These are phyloP conservation scores for Apiospora phragmitis DNA, from an alignment of 2,329 filamentous ascomycete species.

Conservation along the genomic window DNA sequence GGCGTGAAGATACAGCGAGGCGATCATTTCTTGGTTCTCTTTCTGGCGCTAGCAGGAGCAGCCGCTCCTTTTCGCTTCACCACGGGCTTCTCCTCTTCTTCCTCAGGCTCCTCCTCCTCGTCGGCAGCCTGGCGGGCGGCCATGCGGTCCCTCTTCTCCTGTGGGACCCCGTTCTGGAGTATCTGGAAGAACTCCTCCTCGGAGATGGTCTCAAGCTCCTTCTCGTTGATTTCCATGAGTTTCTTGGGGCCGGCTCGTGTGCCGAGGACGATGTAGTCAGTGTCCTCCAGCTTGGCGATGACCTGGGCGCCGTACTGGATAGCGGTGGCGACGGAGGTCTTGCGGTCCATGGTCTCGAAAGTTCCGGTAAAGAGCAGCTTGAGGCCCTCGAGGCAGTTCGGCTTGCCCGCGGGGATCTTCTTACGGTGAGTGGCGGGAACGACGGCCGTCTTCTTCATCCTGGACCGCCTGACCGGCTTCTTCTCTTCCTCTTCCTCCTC, in stretches of 20 bases:
- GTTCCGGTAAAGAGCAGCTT: slow-evolving; percentile 19
- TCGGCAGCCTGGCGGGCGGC: slow-evolving; percentile 13
- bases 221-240: slow-evolving; percentile 16
- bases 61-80: slow-evolving; percentile 7
- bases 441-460: slow-evolving; percentile 16
- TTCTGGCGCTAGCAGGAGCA: slow-evolving; percentile 4
- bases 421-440: slow-evolving; percentile 16
- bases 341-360: slow-evolving; percentile 19
- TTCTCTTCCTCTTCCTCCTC: slow-evolving; percentile 14
- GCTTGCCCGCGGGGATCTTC: slow-evolving; percentile 16
- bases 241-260: slow-evolving; percentile 18
- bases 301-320: slow-evolving; percentile 30
- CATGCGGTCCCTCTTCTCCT: slow-evolving; percentile 18
- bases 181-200: slow-evolving; percentile 21
- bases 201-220: slow-evolving; percentile 17
- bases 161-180: slow-evolving; percentile 16
- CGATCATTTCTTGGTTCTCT: slow-evolving; percentile 11
- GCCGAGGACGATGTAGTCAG: slow-evolving; percentile 19
- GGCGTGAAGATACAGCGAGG: not conserved
- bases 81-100: slow-evolving; percentile 11
- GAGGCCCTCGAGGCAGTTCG: slow-evolving; percentile 16
- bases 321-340: slow-evolving; percentile 18
- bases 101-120: slow-evolving; percentile 13
- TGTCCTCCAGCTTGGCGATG: slow-evolving; percentile 19
- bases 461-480: not conserved